Evolutionary conservation across 2,329 filamentous ascomycete species (phyloP), one percentile per base, ranked within the genome.

Genomic region (Tolypocladium nubicola): DNA sequence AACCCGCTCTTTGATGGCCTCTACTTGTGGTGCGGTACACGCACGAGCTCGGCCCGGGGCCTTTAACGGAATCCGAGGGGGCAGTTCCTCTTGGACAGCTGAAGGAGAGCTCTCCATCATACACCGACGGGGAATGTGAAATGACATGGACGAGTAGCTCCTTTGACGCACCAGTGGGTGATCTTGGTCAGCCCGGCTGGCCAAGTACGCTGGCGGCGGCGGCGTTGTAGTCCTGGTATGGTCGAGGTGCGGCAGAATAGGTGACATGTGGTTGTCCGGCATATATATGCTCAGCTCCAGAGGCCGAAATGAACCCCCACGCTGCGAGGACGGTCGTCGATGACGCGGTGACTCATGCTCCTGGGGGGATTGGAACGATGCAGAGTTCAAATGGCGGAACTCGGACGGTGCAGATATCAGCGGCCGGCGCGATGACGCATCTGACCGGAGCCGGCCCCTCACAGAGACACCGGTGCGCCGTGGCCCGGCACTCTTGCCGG

Each of bases 371-470:
- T 75, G 72, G 57, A 72, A 72, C n/a, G 75, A 71, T 52, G 73
- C 74, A 21, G 78, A 79, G 56, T 79, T 71, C 53, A 86, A 63
- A 70, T 86, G 83, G 52, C 78, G 79, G 64, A 86, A 86, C 67
- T 86, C 75, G 53, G 77, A 77, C 4, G 83, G 83, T 23, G 74
- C 74, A 47, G 82, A 84, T 64, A 86, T 86, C 59, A 74, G 73
- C 66, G 79, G 78, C 68, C 79, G 74, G 69, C 77, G 80, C 65
- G 77, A 71, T 49, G 74, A 70, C 55, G 73, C 70, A 59, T 75
- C 72, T 59, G 77, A 73, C 63, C 74, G 71, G 63, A 78, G 70
- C 56, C 74, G 72, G 65, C 72, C 78, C 68, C 73, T 79, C 63
- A 72, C 69, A 55, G 77, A 76, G 64, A 76, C 75, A 62, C 70